Evolutionary conservation across 2,329 filamentous ascomycete species (phyloP), one percentile per base, ranked within the genome.

Genomic region (Hymenotorrendiella dingleyae): DNA sequence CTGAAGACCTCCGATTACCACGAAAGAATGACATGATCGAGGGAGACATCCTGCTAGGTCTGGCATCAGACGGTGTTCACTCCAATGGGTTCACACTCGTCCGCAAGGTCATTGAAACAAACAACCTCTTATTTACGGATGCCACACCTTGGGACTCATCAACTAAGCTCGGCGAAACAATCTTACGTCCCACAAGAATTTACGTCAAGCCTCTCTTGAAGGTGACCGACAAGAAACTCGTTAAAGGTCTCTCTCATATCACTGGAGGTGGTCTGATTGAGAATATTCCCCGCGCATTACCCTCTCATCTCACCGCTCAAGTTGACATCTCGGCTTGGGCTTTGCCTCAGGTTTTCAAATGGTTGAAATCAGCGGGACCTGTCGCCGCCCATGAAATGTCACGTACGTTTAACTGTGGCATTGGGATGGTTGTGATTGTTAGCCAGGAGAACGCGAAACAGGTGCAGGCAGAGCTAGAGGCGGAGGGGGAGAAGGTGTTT

Each of bases 11-110:
- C 37, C 78, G 91, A 42, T 77, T 98, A 27, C 93, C 93, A 1
- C 77, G 83, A 54, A 84, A 77, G 50, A 72, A 78, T 8, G 73
- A 73, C 53, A 97, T 98, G 91, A 66, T 67, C 6, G 72, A 76
- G 48, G 93, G 91, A 22, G 91, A 98, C 60, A 72, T 95, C 3
- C 76, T 98, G 2, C 72, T 98, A 4, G 93, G 89, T 17, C 73
- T 98, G 9, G 82, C 78, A 9, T 96, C 89, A 19, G 86, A 79
- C 44, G 93, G 93, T 23, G 79, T 91, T 1, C 93, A 98, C 71
- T 96, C 90, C 24, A 98, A 98, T 66, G 93, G 93, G 36, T 98
- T 94, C 72, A 96, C 90, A 0, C 82, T 98, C n/a, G 84, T 97
- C 24, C 84, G 93, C 48, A 86, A 87, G 61, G 90, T 97, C 57